Base-by-base conservation (phyloP, 441 rosid species). In the Eugenia klotzschiana region DNA sequence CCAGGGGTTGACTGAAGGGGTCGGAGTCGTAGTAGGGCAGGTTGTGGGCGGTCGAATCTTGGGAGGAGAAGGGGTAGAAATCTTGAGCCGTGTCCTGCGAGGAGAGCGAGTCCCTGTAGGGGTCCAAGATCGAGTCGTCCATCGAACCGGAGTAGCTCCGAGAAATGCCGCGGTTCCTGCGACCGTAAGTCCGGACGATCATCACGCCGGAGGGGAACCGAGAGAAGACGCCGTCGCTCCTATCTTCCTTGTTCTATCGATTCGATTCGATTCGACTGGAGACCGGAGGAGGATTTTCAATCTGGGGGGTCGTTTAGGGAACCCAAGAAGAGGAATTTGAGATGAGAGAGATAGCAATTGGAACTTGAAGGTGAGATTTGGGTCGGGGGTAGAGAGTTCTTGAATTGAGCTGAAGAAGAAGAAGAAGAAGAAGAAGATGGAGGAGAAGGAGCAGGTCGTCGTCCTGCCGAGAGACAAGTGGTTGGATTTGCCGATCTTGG, bases 181-280 rank as follows among this genome's bases (percentile, higher is more conserved):
- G 97, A 84, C 98, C 98, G 93, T 96, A 96, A 4, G 95, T 96
- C 84, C 98, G 90, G 80, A 92, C 98, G 58, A 93, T 93, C 99
- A 94, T 95, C 86, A 46, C 54, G 18, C 54, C 54, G 54, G 54
- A 18, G 54, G 54, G 54, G 22, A 2, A 51, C 8, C 54, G 23
- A 3, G 7, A 18, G 54, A 18, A 18, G 54, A 51, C 69, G 5
- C 37, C 72, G 72, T 15, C 37, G 64, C 33, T 12, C 11, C 15
- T 18, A 6, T 15, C 60, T 55, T n/a, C n/a, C 27, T 55, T 2
- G 26, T 14, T 11, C 27, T 10, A 50, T 50, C 9, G 1, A 33
- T 6, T 33, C 43, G 40, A 37, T 20, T 22, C 74, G 77, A 37
- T 69, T 29, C 41, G 73, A 40, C 23, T 0, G 15, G 2, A 2